Conservation (phyloP, 1,284 basidiomycete species). For the Pyrrhoderma noxium region DNA sequence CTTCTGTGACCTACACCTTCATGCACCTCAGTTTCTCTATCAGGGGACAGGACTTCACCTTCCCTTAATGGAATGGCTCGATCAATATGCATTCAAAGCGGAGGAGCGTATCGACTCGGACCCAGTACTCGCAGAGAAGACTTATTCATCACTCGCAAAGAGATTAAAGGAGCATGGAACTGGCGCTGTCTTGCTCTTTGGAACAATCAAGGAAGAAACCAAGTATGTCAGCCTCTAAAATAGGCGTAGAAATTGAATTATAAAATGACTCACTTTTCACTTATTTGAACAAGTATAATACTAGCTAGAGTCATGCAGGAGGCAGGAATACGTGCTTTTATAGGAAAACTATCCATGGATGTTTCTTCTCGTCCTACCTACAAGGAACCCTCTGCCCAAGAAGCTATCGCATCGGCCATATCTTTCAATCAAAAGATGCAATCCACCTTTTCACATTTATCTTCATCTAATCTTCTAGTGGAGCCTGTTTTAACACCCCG, state of each 20-base stretch:
- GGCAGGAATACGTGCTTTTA: slow-evolving; percentile 68
- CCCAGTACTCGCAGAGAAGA: slow-evolving; percentile 47
- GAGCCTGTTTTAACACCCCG: slow-evolving; percentile 78
- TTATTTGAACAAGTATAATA: slow-evolving; percentile 45
- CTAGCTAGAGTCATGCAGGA: slow-evolving; percentile 65
- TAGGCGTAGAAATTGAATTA: not conserved
- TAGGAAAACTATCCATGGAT: slow-evolving; percentile 86
- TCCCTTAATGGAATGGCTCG: slow-evolving; percentile 78
- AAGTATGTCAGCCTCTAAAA: slow-evolving; percentile 45
- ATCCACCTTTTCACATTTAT: slow-evolving; percentile 33
- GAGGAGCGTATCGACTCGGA: slow-evolving; percentile 69
- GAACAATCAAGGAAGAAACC: slow-evolving; percentile 71
- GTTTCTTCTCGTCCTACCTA: slow-evolving; percentile 67
- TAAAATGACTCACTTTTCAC: not conserved
- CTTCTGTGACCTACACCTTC: slow-evolving; percentile 77
- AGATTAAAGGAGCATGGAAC: slow-evolving; percentile 67
- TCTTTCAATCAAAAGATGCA: slow-evolving; percentile 49
- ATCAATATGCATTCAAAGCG: slow-evolving; percentile 70
- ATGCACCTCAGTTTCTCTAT: slow-evolving; percentile 82
- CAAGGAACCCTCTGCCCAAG: slow-evolving; percentile 47
- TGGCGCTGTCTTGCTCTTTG: slow-evolving; percentile 69
- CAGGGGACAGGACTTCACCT: slow-evolving; percentile 79
- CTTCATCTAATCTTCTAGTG: slow-evolving; percentile 45
- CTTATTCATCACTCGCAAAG: slow-evolving; percentile 59
- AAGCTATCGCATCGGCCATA: slow-evolving; percentile 43